Evolutionary conservation across 768 basidiomycete species (phyloP), one percentile per base, ranked within the genome.

Genomic region (Leccinum variicolor): DNA sequence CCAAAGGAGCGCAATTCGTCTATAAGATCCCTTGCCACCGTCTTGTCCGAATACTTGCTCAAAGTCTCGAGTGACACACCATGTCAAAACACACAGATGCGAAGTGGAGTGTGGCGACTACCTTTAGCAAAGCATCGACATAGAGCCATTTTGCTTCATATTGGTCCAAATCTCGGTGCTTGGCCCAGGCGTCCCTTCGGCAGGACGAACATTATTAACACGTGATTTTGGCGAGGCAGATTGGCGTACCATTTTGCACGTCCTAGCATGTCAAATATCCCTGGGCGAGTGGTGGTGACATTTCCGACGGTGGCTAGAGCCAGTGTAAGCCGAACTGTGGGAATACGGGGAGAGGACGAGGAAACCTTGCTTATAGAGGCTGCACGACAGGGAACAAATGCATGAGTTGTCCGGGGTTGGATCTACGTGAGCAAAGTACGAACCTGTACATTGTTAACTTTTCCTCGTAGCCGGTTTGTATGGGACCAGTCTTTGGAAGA

Each of bases 391-490:
- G 17, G 52, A 50, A 43, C 21, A 23, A 39, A 51, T 53, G 14
- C 43, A 63, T 64, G 45, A 62, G 59, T 54, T 54, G 48, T 15
- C 45, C 14, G 56, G 50, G 29, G 15, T 23, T 34, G 43, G 19
- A 10, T 23, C 39, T 3, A 26, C 21, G 10, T n/a, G 28, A 55
- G 34, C 10, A 34, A 53, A 28, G 49, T 29, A 69, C 81, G 33
- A 59, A 88, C 89, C 92, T 92, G 70, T 98, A 98, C 84, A 98
- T 92, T 11, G 85, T 83, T 14, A 98, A 76, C 71, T 98, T 98
- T 70, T 96, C 94, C 63, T 97, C 94, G 69, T 98, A 97, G 62
- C 84, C 90, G 0, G 94, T 97, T 72, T 97, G 94, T 66, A 98
- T 94, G 29, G 94, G 93, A 1, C 95, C 94, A 10, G 85, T 92